A percentile compares a stretch with the other conserved stretches of the same genome.
Conservation (phyloP, 2,329 filamentous ascomycete species). For the Ophiostoma australiae region DNA sequence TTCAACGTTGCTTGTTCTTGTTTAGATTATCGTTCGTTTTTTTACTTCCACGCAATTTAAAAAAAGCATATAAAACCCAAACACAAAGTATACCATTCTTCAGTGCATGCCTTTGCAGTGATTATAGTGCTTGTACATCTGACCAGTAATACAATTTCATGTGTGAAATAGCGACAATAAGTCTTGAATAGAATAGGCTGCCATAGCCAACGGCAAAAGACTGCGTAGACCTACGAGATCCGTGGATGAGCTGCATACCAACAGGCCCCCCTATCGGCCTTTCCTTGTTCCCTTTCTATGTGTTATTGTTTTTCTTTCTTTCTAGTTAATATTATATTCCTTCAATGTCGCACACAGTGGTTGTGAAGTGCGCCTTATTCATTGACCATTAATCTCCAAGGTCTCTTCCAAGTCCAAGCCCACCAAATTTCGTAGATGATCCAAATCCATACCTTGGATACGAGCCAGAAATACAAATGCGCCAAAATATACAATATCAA, state of each 20-base stretch:
- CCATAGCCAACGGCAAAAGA: neutral
- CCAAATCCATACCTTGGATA: slow-evolving; percentile 5
- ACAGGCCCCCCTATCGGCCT: neutral
- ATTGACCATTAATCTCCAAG: neutral
- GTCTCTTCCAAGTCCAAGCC: slow-evolving; percentile 4
- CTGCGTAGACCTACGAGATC: neutral
- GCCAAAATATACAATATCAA: neutral
- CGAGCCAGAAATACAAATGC: neutral
- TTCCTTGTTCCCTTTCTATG: neutral
- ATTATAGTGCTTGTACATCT: too few relatives aligned
- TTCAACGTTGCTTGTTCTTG: too few relatives aligned
- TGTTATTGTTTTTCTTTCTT: neutral
- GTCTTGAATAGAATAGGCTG: neutral
- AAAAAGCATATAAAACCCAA: too few relatives aligned
- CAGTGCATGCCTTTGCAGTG: too few relatives aligned
- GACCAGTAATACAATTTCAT: too few relatives aligned
- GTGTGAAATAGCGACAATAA: neutral
- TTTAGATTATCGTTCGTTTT: too few relatives aligned
- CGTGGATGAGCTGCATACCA: neutral
- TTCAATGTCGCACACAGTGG: neutral
- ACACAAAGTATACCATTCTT: too few relatives aligned
- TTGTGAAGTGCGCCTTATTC: neutral
- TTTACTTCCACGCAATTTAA: too few relatives aligned
- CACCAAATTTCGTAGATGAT: neutral
- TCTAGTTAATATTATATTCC: neutral